Evolutionary conservation across 305 asterid genomes (phyloP).

Genomic region (Solanum chacoense): DNA sequence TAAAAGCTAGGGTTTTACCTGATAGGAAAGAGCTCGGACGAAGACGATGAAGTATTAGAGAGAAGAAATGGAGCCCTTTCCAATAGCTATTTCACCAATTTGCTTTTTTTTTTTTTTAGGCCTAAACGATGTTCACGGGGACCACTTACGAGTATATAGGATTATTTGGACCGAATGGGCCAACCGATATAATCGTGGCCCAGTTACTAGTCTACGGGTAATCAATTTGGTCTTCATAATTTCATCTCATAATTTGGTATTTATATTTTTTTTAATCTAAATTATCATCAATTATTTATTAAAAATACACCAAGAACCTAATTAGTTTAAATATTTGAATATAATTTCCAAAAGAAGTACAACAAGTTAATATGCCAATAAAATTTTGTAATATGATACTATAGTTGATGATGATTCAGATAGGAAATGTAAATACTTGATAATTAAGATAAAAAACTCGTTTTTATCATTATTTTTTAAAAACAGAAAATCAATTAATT

Average conservation of each 20-base stretch:
- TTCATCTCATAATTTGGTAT: background rate
- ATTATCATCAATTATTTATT: too few relatives aligned
- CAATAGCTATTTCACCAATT: background rate
- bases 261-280: too few relatives aligned
- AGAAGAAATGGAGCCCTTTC: background rate
- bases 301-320: too few relatives aligned
- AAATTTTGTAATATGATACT: too few relatives aligned
- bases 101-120: background rate
- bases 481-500: too few relatives aligned
- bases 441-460: too few relatives aligned
- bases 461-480: too few relatives aligned
- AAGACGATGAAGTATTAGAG: background rate
- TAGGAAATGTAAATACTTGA: too few relatives aligned
- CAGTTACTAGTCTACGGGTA: background rate
- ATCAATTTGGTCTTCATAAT: background rate
- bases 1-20: background rate
- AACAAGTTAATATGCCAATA: background rate
- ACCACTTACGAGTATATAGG: background rate
- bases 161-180: background rate
- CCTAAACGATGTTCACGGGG: background rate
- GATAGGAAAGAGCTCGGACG: background rate
- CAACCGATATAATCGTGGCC: background rate
- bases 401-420: background rate
- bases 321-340: too few relatives aligned
- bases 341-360: background rate